Evolutionary conservation across 2,329 filamentous ascomycete genomes (phyloP), one percentile per base, ranked within the genome.

Genomic region (Clarireedia sp.): DNA sequence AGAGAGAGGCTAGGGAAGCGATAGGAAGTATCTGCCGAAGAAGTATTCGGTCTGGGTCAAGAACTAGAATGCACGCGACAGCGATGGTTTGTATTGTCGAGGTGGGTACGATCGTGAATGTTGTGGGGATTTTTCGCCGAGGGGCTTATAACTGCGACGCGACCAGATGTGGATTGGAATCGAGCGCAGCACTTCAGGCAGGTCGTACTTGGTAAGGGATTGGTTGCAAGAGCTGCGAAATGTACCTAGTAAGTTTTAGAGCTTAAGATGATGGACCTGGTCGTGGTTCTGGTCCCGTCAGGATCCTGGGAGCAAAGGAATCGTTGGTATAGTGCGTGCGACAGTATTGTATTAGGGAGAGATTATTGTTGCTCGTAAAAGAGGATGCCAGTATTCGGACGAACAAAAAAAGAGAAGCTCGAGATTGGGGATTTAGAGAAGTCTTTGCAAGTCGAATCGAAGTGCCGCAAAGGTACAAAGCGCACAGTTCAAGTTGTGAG

Each of bases 31-130:
- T 45, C 17, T 45, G 41, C n/a, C n/a, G 21, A 21, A 45, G 17
- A 19, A 23, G 24, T 45, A 45, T 45, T 45, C 21, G 17, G n/a
- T 54, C 37, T 36, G 12, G 21, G 46, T 49, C 26, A 23, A 49
- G 37, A 33, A 23, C 8, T 23, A 49, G 23, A 46, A 48, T 54
- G 45, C 45, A 54, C 48, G 51, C 51, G 51, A 49, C 51, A 54
- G 51, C 45, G 49, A 54, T 41, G 51, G 14, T 48, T 49, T 46
- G 37, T 54, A 49, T 54, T 43, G 23, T 49, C 41, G 45, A 54
- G 48, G 51, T 54, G 51, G 51, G 51, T 54, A 54, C 45, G 33
- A 45, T 45, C 21, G 24, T 49, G 45, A 54, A 40, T 48, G 33
- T 48, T 49, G 51, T 54, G 45, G 51, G 36, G 45, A 49, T 43